phyloP scores from a whole-genome alignment of 352 stramenopile species.

The Pelagophyceae sp. region DNA sequence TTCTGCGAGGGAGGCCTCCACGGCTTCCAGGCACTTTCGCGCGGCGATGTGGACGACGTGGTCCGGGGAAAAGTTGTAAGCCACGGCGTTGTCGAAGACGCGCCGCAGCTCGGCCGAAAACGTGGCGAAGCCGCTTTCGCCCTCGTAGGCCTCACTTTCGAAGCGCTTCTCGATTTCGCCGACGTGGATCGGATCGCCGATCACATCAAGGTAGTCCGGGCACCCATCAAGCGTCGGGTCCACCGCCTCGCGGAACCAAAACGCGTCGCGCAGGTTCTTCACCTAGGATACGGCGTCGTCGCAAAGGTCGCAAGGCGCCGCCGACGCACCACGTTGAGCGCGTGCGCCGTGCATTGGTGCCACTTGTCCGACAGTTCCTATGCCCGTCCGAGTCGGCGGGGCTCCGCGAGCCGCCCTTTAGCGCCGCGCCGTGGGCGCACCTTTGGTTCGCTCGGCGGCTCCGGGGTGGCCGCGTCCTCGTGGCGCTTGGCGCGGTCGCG shows the following conservation, averaged over 20 bases:
- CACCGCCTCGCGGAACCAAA: neutral
- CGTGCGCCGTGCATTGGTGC: neutral
- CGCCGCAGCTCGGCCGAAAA: slow-evolving; percentile 28
- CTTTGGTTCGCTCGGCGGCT: too few species aligned
- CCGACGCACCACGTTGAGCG: neutral
- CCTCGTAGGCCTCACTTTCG: neutral
- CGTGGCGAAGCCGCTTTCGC: neutral
- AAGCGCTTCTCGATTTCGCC: neutral
- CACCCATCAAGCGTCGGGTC: neutral
- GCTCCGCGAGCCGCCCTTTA: too few species aligned
- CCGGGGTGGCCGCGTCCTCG: neutral
- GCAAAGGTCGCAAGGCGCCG: neutral
- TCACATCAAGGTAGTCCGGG: neutral
- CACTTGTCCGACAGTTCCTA: neutral
- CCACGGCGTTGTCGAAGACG: slow-evolving; percentile 55
- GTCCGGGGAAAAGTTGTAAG: slow-evolving; percentile 47
- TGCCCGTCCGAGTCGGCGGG: too few species aligned
- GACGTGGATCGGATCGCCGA: neutral
- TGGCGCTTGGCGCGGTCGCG: neutral
- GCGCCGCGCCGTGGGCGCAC: too few species aligned
- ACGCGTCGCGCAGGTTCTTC: neutral
- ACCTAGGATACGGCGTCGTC: neutral
- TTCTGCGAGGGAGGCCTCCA: neutral
- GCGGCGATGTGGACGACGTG: slow-evolving; percentile 49
- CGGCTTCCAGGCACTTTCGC: slow-evolving; percentile 22